phyloP scores from a whole-genome alignment of 2,329 filamentous ascomycete genomes.

The Aureobasidium sp. region DNA sequence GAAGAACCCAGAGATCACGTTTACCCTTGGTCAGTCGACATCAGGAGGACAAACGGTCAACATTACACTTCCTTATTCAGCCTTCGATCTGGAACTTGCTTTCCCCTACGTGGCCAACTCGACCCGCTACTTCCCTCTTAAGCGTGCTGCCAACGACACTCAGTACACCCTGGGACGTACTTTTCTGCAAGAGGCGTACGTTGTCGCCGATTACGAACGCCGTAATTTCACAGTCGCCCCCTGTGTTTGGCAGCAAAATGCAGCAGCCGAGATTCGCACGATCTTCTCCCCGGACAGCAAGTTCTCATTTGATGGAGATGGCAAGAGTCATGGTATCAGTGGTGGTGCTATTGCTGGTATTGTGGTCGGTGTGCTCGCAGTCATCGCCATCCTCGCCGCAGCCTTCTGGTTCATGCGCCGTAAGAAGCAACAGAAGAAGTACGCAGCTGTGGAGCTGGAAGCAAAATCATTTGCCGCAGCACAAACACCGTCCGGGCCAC shows the following conservation, averaged over 20 bases:
- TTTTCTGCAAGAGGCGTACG: conserved; percentile 35
- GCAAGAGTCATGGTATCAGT: conserved; percentile 19
- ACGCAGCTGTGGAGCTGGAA: conserved; percentile 26
- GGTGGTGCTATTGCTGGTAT: conserved; percentile 30
- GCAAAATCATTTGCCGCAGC: conserved; percentile 22
- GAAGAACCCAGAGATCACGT: conserved; percentile 28
- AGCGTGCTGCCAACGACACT: conserved; percentile 27
- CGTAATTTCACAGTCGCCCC: conserved; percentile 32
- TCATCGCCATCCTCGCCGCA: conserved; percentile 23
- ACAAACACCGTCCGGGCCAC: conserved; percentile 13
- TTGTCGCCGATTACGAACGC: conserved; percentile 32
- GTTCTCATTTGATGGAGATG: conserved; percentile 12
- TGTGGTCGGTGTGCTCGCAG: conserved; percentile 28
- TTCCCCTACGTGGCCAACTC: conserved; percentile 25
- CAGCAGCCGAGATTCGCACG: conserved; percentile 22
- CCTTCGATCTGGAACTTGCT: conserved; percentile 29
- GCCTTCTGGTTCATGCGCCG: conserved; percentile 25
- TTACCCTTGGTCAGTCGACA: conserved; percentile 24
- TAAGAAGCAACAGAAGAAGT: conserved; percentile 22
- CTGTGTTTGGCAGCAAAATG: conserved; percentile 28
- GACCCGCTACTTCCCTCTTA: conserved; percentile 30
- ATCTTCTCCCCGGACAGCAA: conserved; percentile 25
- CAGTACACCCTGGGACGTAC: conserved; percentile 33
- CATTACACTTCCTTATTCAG: conserved; percentile 32
- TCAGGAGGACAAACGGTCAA: conserved; percentile 25